A percentile compares a stretch with the other conserved stretches of the same genome.
Evolutionary conservation across 192 early-diverging fungal genomes (phyloP).

Genomic region (Podochytrium sp.): DNA sequence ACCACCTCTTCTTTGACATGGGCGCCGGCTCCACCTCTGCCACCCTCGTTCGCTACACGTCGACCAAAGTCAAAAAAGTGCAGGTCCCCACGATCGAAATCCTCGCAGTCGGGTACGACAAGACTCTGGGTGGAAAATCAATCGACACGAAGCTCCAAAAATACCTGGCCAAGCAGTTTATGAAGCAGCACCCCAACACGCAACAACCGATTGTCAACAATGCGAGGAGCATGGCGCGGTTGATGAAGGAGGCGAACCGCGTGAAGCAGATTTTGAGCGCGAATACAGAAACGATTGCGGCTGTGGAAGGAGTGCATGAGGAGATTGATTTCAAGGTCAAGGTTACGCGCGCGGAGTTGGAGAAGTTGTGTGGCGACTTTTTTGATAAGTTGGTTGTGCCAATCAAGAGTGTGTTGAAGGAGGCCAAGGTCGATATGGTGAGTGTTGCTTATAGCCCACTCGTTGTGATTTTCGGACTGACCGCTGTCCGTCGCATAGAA

Average conservation of each 20-base stretch:
- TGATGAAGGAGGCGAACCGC: conserved; percentile 92
- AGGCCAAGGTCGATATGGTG: conserved; percentile 47
- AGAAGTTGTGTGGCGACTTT: conserved; percentile 69
- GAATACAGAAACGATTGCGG: conserved; percentile 84
- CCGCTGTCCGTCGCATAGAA: conserved; percentile 31
- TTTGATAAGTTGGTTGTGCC: conserved; percentile 71
- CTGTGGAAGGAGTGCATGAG: conserved; percentile 85
- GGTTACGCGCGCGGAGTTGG: conserved; percentile 82
- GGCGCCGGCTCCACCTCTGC: conserved; percentile 94
- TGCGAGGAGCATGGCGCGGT: conserved; percentile 79
- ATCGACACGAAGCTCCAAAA: conserved; percentile 85
- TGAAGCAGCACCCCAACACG: conserved; percentile 54
- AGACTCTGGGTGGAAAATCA: conserved; percentile 83
- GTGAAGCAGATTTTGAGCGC: conserved; percentile 97
- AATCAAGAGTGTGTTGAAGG: conserved; percentile 70
- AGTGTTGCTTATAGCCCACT: neutral
- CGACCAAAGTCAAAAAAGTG: conserved; percentile 52
- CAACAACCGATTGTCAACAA: conserved; percentile 1
- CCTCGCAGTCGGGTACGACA: conserved; percentile 79
- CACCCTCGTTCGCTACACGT: conserved; percentile 80
- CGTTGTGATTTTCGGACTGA: neutral
- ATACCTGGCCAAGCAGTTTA: conserved; percentile 79
- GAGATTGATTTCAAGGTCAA: conserved; percentile 81
- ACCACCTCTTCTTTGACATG: conserved; percentile 97
- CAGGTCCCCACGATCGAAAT: conserved; percentile 72